Conservation (phyloP, 83 land plant genomes). For the Diphasiastrum complanatum region DNA sequence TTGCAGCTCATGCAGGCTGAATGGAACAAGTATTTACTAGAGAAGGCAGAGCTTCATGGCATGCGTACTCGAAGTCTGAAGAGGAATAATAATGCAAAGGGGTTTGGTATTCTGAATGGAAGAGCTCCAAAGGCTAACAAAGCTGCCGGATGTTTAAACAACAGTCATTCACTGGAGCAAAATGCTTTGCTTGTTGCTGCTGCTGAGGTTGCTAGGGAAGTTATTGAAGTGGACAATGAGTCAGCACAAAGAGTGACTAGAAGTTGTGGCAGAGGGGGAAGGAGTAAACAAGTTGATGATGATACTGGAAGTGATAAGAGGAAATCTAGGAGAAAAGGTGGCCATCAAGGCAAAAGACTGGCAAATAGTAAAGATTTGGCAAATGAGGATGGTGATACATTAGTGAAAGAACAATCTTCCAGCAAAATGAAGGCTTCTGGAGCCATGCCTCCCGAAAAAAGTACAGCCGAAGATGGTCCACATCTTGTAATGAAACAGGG, state of each 20-base stretch:
- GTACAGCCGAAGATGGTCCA: neutral
- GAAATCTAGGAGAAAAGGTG: neutral
- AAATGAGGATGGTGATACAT: slow-evolving; percentile 19
- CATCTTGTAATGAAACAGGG: neutral
- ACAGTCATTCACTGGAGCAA: slow-evolving; percentile 53
- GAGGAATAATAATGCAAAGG: slow-evolving; percentile 49
- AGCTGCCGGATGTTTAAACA: slow-evolving; percentile 40
- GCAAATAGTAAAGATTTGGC: neutral
- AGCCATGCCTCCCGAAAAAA: slow-evolving; percentile 2
- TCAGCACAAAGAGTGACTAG: too few species aligned
- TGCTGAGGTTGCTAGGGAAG: slow-evolving; percentile 49
- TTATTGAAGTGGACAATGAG: slow-evolving; percentile 19
- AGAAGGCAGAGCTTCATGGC: slow-evolving; percentile 64
- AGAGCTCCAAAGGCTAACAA: slow-evolving; percentile 21
- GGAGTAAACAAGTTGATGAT: too few species aligned
- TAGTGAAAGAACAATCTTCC: slow-evolving; percentile 1
- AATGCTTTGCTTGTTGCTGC: slow-evolving; percentile 85
- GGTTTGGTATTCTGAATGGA: slow-evolving; percentile 71
- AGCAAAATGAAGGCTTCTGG: slow-evolving; percentile 15
- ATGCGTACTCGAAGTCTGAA: slow-evolving; percentile 47
- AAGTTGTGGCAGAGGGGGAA: too few species aligned
- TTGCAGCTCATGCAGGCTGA: slow-evolving; percentile 84
- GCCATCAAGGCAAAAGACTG: neutral
- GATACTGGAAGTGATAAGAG: too few species aligned
- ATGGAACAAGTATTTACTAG: slow-evolving; percentile 86